Conservation (phyloP, 2,329 filamentous ascomycete genomes). For the Mycogone perniciosa region DNA sequence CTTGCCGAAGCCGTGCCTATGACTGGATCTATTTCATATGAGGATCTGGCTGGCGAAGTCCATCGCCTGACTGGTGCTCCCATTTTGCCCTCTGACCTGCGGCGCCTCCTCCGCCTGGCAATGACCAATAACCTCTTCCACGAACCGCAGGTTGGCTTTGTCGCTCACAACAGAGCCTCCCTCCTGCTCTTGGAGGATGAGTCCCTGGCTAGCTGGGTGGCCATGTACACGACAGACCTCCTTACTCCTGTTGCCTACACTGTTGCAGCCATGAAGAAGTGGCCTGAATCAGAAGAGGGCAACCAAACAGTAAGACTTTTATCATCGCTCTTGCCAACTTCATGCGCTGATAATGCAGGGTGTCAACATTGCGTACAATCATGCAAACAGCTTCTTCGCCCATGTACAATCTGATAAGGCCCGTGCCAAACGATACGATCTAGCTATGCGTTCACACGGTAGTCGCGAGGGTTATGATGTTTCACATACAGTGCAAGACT, state of each 20-base stretch:
- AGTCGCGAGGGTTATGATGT: constrained; percentile 18
- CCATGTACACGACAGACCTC: constrained; percentile 24
- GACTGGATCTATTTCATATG: constrained; percentile 22
- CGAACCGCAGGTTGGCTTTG: constrained; percentile 30
- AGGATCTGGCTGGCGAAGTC: constrained; percentile 19
- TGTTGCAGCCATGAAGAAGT: constrained; percentile 29
- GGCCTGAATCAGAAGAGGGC: constrained; percentile 30
- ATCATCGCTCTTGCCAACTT: not conserved
- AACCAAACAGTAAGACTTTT: constrained; percentile 22
- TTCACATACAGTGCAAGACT: constrained; percentile 17
- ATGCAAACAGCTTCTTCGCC: constrained; percentile 22
- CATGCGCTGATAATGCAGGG: constrained; percentile 9
- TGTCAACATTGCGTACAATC: constrained; percentile 23
- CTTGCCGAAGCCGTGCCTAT: constrained; percentile 25
- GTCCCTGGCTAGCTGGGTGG: constrained; percentile 26
- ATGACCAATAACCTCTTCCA: constrained; percentile 34
- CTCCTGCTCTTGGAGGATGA: constrained; percentile 25
- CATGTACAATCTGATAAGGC: constrained; percentile 22
- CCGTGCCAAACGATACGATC: constrained; percentile 24
- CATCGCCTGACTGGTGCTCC: constrained; percentile 31
- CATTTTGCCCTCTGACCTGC: constrained; percentile 24
- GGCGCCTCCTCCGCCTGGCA: constrained; percentile 33
- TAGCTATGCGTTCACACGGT: constrained; percentile 26
- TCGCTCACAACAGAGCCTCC: constrained; percentile 34
- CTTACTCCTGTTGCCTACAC: constrained; percentile 25